Evolutionary conservation across 306 rosid genomes (phyloP).

Genomic region (Inga oerstediana): DNA sequence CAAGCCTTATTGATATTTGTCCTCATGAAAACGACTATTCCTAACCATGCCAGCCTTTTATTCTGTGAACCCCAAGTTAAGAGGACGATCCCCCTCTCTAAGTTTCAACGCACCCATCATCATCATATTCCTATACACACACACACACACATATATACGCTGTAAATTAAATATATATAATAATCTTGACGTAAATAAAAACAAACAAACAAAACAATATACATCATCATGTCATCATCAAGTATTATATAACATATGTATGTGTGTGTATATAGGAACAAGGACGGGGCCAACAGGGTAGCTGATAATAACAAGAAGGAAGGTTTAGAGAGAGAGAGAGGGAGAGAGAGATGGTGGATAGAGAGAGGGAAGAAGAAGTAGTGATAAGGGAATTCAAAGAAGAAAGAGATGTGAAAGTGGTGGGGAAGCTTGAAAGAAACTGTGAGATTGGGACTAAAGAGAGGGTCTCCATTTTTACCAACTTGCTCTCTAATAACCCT

Average conservation of each 20-base stretch:
- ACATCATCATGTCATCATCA: neutral
- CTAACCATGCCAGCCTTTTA: conserved; percentile 37
- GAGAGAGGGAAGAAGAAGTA: conserved; percentile 50
- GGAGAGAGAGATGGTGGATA: conserved; percentile 47
- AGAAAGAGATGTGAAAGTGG: conserved; percentile 65
- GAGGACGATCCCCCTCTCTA: neutral
- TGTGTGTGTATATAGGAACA: neutral
- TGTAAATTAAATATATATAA: neutral
- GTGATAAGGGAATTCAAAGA: conserved; percentile 68
- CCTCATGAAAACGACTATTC: conserved; percentile 29
- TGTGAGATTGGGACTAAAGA: conserved; percentile 74
- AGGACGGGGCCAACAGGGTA: neutral
- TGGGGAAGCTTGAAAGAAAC: conserved; percentile 77
- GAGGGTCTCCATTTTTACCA: conserved; percentile 69
- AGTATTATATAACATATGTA: too few relatives aligned
- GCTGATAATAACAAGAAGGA: neutral
- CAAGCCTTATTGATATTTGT: conserved; percentile 16
- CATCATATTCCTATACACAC: neutral
- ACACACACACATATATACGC: neutral
- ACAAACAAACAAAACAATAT: neutral
- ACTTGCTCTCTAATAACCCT: conserved; percentile 63
- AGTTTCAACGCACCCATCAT: conserved; percentile 42
- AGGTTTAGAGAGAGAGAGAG: neutral
- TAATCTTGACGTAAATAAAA: neutral
- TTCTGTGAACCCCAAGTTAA: conserved; percentile 1